These are phyloP conservation scores for Terfezia claveryi DNA, from an alignment of 495 filamentous ascomycete genomes.

Conservation along the genomic window DNA sequence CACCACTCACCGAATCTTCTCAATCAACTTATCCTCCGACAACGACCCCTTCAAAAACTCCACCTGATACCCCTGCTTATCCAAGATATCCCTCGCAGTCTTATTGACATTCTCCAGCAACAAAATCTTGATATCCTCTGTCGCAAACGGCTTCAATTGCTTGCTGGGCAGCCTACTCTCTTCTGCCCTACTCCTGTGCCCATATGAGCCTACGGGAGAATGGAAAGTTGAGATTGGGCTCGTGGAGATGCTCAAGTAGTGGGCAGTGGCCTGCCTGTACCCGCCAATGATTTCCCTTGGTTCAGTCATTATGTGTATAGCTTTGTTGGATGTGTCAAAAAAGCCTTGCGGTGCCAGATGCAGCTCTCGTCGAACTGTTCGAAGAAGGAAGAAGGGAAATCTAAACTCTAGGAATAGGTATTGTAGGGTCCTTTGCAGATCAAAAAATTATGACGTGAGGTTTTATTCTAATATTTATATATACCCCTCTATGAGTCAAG, in stretches of 20 bases:
- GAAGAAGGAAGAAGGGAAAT: no score
- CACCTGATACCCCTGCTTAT: slow-evolving; percentile 80
- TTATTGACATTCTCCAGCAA: slow-evolving; percentile 91
- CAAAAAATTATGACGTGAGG: no score
- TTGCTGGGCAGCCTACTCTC: slow-evolving; percentile 25
- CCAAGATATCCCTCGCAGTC: slow-evolving; percentile 63
- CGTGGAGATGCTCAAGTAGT: slow-evolving; percentile 7
- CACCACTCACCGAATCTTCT: slow-evolving; percentile 67
- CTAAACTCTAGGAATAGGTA: no score
- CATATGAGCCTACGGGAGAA: slow-evolving; percentile 9
- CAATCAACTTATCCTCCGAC: slow-evolving; percentile 78
- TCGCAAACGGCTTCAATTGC: slow-evolving; percentile 85
- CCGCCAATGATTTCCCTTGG: neutral
- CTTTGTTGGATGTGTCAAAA: no score
- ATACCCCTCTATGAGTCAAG: no score
- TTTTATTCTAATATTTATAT: no score
- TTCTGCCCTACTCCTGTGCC: neutral
- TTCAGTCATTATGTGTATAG: neutral
- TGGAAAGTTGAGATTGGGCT: slow-evolving; percentile 12
- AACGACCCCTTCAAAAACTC: slow-evolving; percentile 75
- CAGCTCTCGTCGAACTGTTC: no score
- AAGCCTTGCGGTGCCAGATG: no score
- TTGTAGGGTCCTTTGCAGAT: no score
- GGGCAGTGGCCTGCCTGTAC: neutral
- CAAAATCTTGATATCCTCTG: slow-evolving; percentile 85